phyloP scores from a whole-genome alignment of 1,139 yeast species.

The Debaryomyces robertsiae region DNA sequence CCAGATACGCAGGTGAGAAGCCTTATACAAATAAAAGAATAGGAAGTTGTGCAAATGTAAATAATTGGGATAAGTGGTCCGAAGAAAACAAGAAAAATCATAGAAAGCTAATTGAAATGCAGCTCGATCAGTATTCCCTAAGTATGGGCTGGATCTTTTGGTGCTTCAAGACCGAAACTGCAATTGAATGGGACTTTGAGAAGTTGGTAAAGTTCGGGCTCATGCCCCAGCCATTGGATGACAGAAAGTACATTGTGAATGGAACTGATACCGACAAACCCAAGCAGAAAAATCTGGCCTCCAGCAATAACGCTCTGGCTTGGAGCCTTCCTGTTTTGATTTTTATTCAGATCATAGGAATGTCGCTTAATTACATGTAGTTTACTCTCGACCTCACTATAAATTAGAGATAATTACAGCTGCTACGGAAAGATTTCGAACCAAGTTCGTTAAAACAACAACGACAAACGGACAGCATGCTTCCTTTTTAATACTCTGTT shows the following conservation, averaged over 20 bases:
- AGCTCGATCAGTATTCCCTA: slow-evolving; percentile 28
- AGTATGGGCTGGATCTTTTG: slow-evolving; percentile 67
- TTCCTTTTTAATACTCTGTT: too few species aligned
- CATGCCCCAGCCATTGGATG: slow-evolving; percentile 62
- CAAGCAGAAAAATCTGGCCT: slow-evolving; percentile 5
- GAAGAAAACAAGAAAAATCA: slow-evolving; percentile 42
- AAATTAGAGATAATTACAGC: too few species aligned
- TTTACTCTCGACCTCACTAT: too few species aligned
- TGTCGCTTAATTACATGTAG: too few species aligned
- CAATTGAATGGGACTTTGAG: slow-evolving; percentile 65
- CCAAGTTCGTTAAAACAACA: too few species aligned
- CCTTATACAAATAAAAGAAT: slow-evolving; percentile 42
- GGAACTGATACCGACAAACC: slow-evolving; percentile 34
- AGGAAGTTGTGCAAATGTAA: slow-evolving; percentile 32
- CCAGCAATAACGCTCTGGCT: background rate
- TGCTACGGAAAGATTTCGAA: too few species aligned
- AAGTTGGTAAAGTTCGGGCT: slow-evolving; percentile 49
- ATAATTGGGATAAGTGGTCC: slow-evolving; percentile 40
- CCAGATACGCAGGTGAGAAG: slow-evolving; percentile 54
- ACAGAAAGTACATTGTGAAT: slow-evolving; percentile 42
- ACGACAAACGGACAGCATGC: too few species aligned
- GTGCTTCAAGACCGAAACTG: slow-evolving; percentile 67
- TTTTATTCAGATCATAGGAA: too few species aligned
- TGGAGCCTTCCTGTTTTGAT: too few species aligned
- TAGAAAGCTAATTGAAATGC: slow-evolving; percentile 50